Evolutionary conservation across 1,139 yeast species (phyloP).

Genomic region (Sugiyamaella xylanicola): DNA sequence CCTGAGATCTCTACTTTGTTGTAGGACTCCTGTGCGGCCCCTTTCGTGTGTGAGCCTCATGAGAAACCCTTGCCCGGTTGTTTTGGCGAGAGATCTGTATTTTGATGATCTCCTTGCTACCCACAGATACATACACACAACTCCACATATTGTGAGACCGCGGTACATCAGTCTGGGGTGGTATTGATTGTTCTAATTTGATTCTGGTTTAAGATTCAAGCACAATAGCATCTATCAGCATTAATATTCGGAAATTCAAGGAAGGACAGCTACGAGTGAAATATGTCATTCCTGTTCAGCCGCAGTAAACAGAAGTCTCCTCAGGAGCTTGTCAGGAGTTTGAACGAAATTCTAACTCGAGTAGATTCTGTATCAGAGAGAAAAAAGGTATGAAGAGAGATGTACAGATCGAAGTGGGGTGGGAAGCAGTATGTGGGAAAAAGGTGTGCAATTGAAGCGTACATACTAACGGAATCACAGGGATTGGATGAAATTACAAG

Average conservation of each 20-base stretch:
- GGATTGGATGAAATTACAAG: constrained; percentile 78
- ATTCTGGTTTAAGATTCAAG: neutral
- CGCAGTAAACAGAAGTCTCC: constrained; percentile 88
- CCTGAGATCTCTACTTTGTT: too few relatives aligned
- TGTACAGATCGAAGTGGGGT: too few relatives aligned
- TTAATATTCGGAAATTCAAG: too few relatives aligned
- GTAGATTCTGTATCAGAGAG: constrained; percentile 59
- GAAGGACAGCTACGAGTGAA: too few relatives aligned
- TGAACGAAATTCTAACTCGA: constrained; percentile 72
- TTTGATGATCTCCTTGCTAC: neutral
- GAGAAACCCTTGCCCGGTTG: too few relatives aligned
- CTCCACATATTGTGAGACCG: neutral
- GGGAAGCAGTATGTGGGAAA: too few relatives aligned
- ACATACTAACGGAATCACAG: constrained; percentile 30
- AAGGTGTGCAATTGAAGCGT: neutral
- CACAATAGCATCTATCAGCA: neutral
- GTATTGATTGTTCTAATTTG: neutral
- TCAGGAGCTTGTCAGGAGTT: constrained; percentile 72
- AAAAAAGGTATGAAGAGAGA: constrained; percentile 50
- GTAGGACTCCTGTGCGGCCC: too few relatives aligned
- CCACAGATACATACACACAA: neutral
- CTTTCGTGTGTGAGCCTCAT: too few relatives aligned
- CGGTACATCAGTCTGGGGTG: neutral
- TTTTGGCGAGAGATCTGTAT: neutral
- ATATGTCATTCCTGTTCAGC: constrained; percentile 89